Conservation (phyloP, 768 basidiomycete species). For the Cystofilobasidium macerans region DNA sequence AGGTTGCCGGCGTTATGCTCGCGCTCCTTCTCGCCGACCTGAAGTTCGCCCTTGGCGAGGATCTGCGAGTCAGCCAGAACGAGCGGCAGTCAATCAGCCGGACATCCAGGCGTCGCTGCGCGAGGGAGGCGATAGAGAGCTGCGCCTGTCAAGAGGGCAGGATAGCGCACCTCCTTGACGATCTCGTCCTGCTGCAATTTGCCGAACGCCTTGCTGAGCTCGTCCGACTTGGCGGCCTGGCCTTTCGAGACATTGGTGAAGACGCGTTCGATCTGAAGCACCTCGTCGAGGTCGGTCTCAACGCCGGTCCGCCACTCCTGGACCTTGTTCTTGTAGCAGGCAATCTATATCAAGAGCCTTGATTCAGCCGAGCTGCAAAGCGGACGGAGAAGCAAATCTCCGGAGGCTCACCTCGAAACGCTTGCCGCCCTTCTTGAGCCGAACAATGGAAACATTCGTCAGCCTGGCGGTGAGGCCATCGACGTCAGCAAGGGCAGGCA, state of each 20-base stretch:
- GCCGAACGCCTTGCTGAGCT: conserved; percentile 84
- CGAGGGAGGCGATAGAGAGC: neutral
- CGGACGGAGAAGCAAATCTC: neutral
- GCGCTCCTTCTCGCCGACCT: conserved; percentile 93
- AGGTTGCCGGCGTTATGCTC: conserved; percentile 75
- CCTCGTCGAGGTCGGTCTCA: conserved; percentile 87
- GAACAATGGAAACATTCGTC: conserved; percentile 92
- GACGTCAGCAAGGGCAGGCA: neutral
- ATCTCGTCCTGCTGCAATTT: conserved; percentile 59
- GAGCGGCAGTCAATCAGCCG: too few species aligned
- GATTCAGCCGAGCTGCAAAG: neutral
- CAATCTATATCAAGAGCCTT: conserved; percentile 49
- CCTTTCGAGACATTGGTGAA: conserved; percentile 96
- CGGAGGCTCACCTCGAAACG: conserved; percentile 70
- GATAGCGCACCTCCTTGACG: conserved; percentile 59
- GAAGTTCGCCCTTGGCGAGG: conserved; percentile 87
- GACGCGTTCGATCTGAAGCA: conserved; percentile 90
- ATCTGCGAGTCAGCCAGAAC: conserved; percentile 47
- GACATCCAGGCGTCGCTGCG: neutral
- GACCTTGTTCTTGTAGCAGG: conserved; percentile 99
- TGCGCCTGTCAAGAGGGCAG: neutral
- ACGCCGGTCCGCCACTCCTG: conserved; percentile 90
- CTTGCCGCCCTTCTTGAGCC: conserved; percentile 92
- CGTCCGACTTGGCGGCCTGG: conserved; percentile 74
- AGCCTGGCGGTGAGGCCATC: conserved; percentile 47